Base-by-base conservation (phyloP, 352 stramenopile genomes). In the Phytophthora melonis region DNA sequence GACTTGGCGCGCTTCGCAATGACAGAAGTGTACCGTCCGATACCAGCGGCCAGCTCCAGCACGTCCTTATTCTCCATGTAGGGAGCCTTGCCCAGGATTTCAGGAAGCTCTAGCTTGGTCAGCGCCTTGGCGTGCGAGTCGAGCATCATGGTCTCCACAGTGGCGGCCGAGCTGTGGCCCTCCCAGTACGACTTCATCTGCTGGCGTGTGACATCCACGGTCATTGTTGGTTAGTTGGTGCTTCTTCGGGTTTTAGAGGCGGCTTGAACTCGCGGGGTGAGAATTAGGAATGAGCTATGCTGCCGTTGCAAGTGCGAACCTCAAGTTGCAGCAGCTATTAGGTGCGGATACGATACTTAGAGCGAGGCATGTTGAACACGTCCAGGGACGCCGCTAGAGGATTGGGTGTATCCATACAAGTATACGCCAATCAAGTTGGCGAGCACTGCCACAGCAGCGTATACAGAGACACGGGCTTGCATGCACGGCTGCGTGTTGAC, bases 91-190 rank as follows among this genome's bases (percentile, higher is more conserved):
- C 78, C 76, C 45, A 94, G 60, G 63, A 94, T 92, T 68, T 93
- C 86, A 0, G 86, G 88, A 16, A 87, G 82, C 69, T 93, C 88
- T 27, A 94, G 71, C 60, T 91, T 75, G 57, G 86, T 83, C 34
- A 94, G 75, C 50, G 63, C 76, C 72, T 87, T 83, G 62, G 87
- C 87, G 62, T 93, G 89, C 45, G 87, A 78, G 78, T 94, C 87
- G 43, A 94, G 81, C 87, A 94, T 94, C 87, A 94, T 94, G 59
- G 86, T 92, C 67, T 94, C 87, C 32, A 94, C 79, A 10, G 81
- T 92, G 36, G 86, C 88, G 30, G 81, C 68, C n/a, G 70, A 68
- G 13, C 72, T 79, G 64, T 93, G 88, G 61, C 89, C 83, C 7
- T 82, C 76, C 88, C 88, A 94, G 80, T 93, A 94, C 34, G 80